Base-by-base conservation (phyloP, 164 flowering plant species). In the Vitis cinerea region DNA sequence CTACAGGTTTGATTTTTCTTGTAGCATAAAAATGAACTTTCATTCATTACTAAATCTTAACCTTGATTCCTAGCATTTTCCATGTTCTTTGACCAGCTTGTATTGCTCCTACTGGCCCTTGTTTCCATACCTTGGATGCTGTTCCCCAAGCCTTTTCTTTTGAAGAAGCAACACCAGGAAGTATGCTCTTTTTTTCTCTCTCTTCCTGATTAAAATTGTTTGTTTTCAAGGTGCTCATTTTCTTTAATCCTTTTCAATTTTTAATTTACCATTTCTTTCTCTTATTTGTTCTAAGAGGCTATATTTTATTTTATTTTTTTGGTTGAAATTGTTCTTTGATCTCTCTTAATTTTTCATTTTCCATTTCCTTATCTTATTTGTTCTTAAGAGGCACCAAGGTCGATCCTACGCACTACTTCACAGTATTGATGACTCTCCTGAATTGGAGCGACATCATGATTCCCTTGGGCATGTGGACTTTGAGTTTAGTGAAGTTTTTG, bases 91-190 rank as follows among this genome's bases (percentile, higher is more conserved):
- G 50, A 50, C 56, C 87, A 95, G 98, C 59, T 92, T 66, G 76
- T 84, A 27, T 73, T 95, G 47, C 80, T 95, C 47, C 57, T 86
- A 1, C 71, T 83, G 71, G 94, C 99, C 23, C 78, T 93, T 56
- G 85, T 87, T 67, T 73, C 97, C 75, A 92, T 94, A 16, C 98
- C 98, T 30, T 94, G 97, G 97, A 94, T 94, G 98, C 84, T 92
- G 64, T 66, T 94, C 59, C 97, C 98, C 30, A 94, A 90, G 82
- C 98, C 98, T 63, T 88, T 92, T 73, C 74, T 92, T 37, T 70
- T 92, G 85, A 94, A 92, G 82, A 79, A 78, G 72, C 97, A 92
- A 74, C 88, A 90, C 23, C 63, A 86, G 72, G 83, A 81, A 55
- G 99, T 90, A 80, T 68, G 81, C 62, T 67, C 10, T 57, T 58